Percentiles rank a stretch among this genome's conserved stretches.
These are phyloP conservation scores for sunflower (Helianthus annuus) DNA, from an alignment of 129 eudicot species.

Conservation along the genomic window HanXRQr2.0-SUNRISE NC_035442.2:107076685-107077184, in stretches of 20 bases:
- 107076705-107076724: neutral
- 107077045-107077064: neutral
- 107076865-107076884: neutral
- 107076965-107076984: neutral
- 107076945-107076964: conserved; percentile 1
- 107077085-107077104: conserved; percentile 17
- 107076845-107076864: too few species aligned
- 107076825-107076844: neutral
- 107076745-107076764: neutral
- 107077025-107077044: neutral
- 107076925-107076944: conserved; percentile 9
- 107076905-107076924: neutral
- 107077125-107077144: neutral
- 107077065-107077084: conserved; percentile 14
- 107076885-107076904: neutral
- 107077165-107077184: neutral
- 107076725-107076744: neutral
- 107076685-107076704: neutral
- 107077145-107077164: neutral
- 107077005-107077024: conserved; percentile 11
- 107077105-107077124: neutral
- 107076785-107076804: neutral
- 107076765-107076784: neutral
- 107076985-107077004: conserved; percentile 12
- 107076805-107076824: neutral